Conservation (phyloP, 768 basidiomycete genomes). For the Termitomyces sp. region DNA sequence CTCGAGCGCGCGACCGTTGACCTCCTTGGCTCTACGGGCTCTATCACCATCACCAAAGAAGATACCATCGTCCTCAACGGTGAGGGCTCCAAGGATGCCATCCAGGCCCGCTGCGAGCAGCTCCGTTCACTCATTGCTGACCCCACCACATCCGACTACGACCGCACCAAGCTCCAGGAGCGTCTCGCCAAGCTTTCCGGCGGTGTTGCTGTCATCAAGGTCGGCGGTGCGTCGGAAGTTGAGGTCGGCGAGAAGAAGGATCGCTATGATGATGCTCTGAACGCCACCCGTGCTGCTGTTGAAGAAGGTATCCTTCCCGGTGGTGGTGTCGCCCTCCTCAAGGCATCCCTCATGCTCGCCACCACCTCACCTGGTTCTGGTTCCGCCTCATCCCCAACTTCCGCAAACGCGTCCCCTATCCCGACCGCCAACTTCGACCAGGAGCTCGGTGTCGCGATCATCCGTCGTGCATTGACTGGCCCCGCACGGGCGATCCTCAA, state of each 20-base stretch:
- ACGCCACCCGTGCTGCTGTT: slow-evolving; percentile 97
- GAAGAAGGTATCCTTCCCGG: slow-evolving; percentile 99
- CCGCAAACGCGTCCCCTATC: slow-evolving; percentile 64
- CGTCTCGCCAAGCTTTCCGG: slow-evolving; percentile 94
- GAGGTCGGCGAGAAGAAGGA: slow-evolving; percentile 99
- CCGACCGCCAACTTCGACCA: slow-evolving; percentile 93
- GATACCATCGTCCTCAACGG: slow-evolving; percentile 97
- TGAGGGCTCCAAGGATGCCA: slow-evolving; percentile 85
- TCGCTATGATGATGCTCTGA: slow-evolving; percentile 93
- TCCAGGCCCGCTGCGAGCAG: slow-evolving; percentile 94
- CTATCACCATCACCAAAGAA: slow-evolving; percentile 95
- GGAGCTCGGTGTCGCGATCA: slow-evolving; percentile 91
- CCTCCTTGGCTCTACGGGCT: slow-evolving; percentile 87
- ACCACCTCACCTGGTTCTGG: slow-evolving; percentile 50
- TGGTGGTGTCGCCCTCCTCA: slow-evolving; percentile 91
- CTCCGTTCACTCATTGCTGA: slow-evolving; percentile 84
- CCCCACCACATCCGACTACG: slow-evolving; percentile 86
- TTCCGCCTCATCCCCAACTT: slow-evolving; percentile 47
- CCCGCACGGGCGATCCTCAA: slow-evolving; percentile 87
- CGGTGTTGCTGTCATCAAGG: slow-evolving; percentile 98
- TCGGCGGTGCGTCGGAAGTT: slow-evolving; percentile 90
- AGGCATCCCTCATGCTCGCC: slow-evolving; percentile 72
- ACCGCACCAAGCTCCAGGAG: slow-evolving; percentile 94
- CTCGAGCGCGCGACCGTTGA: slow-evolving; percentile 88
- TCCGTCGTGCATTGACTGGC: slow-evolving; percentile 78